Evolutionary conservation across 139 green algal species (phyloP).

Genomic region (Picochlorum sp.): DNA sequence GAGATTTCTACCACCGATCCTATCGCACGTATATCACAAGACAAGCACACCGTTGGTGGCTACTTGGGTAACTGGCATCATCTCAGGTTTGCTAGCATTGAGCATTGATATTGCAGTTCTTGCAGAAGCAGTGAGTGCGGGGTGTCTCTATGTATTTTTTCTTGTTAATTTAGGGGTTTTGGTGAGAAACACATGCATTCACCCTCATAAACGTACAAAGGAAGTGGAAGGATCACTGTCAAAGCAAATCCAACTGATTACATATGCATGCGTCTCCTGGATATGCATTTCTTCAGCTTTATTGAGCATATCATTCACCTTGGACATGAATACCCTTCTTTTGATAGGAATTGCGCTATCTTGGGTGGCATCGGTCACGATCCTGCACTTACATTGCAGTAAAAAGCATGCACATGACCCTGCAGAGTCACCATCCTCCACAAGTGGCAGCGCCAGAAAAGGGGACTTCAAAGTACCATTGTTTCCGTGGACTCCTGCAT

Average conservation of each 20-base stretch:
- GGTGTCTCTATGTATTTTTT: conserved; percentile 77
- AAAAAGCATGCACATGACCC: no score
- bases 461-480: conserved; percentile 51
- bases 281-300: neutral
- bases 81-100: conserved; percentile 51
- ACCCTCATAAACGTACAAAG: no score
- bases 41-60: conserved; percentile 50
- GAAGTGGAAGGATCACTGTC: neutral
- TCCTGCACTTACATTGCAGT: neutral
- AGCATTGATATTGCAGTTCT: conserved; percentile 72
- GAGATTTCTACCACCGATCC: conserved; percentile 53
- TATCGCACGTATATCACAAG: conserved; percentile 45
- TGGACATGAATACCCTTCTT: conserved; percentile 2
- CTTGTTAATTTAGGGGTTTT: conserved; percentile 47
- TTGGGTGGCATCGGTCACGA: conserved; percentile 19
- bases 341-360: conserved; percentile 20
- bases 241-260: neutral
- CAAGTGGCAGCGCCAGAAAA: conserved; percentile 16
- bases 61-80: conserved; percentile 30
- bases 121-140: conserved; percentile 54
- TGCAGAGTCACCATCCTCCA: neutral
- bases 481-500: conserved; percentile 46
- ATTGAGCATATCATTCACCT: conserved; percentile 18
- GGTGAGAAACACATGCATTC: conserved; percentile 30
- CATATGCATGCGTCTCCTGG: neutral